Evolutionary conservation across 768 basidiomycete species (phyloP).

Genomic region (Cubamyces sp.): DNA sequence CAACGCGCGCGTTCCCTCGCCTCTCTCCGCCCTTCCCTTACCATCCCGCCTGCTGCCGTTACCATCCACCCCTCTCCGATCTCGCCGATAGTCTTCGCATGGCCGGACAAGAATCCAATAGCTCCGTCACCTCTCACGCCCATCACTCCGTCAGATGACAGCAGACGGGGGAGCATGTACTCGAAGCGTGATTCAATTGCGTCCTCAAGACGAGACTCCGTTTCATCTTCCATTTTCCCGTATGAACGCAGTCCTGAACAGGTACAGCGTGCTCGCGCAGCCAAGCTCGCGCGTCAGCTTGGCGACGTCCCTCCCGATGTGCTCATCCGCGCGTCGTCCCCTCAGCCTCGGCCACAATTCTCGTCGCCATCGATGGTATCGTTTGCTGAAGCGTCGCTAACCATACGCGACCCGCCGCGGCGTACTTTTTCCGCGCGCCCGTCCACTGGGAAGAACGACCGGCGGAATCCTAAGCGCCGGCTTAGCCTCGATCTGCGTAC

Average conservation of each 20-base stretch:
- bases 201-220: conserved; percentile 16
- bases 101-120: conserved; percentile 12
- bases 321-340: conserved; percentile 33
- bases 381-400: conserved; percentile 9
- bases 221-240: conserved; percentile 22
- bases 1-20: conserved; percentile 31
- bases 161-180: background rate
- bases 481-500: conserved; percentile 12
- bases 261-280: conserved; percentile 37
- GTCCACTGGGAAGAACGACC: background rate
- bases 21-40: conserved; percentile 29
- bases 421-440: conserved; percentile 6
- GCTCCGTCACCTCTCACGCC: conserved; percentile 17
- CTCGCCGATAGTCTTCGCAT: conserved; percentile 26
- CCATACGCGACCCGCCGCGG: conserved; percentile 4
- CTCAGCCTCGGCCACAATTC: conserved; percentile 11
- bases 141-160: background rate
- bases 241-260: conserved; percentile 30
- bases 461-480: conserved; percentile 2
- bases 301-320: conserved; percentile 44
- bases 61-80: conserved; percentile 13
- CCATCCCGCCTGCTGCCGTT: conserved; percentile 16
- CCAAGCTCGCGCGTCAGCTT: conserved; percentile 42
- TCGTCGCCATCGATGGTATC: conserved; percentile 15
- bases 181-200: conserved; percentile 3